A percentile compares a stretch with the other conserved stretches of the same genome.
Evolutionary conservation across 179 eudicot species (phyloP).

Genomic region (Beta macrorhiza): DNA sequence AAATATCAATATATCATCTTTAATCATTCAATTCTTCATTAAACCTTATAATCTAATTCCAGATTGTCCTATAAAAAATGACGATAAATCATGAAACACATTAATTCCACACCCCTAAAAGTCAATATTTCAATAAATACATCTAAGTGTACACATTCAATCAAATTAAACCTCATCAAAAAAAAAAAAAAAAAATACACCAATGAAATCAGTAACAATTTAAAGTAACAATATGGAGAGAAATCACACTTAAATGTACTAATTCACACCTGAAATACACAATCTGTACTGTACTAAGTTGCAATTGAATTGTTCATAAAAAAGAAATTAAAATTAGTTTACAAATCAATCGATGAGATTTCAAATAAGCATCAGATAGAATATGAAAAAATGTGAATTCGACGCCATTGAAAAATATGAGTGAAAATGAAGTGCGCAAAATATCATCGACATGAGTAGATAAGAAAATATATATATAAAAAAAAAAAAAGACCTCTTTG

Average conservation of each 20-base stretch:
- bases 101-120: not conserved
- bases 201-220: not conserved
- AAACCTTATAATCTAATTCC: no score
- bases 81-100: not conserved
- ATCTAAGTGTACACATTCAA: no score
- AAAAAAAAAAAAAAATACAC: not conserved
- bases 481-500: slow-evolving; percentile 28
- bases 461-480: no score
- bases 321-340: not conserved
- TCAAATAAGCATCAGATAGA: not conserved
- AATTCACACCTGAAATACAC: no score
- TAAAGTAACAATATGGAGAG: not conserved
- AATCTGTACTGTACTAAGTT: no score
- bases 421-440: not conserved
- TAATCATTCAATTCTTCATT: not conserved
- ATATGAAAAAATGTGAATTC: not conserved
- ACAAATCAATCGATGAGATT: not conserved
- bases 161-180: not conserved
- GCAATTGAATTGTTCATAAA: not conserved
- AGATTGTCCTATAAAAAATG: not conserved
- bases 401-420: not conserved
- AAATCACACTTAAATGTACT: not conserved
- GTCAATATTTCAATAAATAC: not conserved
- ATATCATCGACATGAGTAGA: not conserved
- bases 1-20: not conserved